These are phyloP conservation scores for Fraxinus dipetala DNA, from an alignment of 305 asterid species.

Conservation along the genomic window DNA sequence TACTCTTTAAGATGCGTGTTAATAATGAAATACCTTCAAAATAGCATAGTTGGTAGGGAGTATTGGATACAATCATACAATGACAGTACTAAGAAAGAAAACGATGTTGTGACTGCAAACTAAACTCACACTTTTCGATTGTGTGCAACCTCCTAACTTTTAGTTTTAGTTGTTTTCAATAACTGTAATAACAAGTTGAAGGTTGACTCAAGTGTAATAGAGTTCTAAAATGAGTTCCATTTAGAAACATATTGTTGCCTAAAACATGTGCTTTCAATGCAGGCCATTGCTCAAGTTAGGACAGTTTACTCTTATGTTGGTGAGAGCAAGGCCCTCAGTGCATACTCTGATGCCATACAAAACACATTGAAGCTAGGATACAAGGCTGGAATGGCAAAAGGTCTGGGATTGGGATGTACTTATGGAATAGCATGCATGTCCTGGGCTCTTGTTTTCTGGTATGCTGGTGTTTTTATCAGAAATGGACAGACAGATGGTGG, in stretches of 20 bases:
- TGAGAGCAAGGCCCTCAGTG: slow-evolving; percentile 66
- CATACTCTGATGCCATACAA: slow-evolving; percentile 87
- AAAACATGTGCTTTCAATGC: slow-evolving; percentile 19
- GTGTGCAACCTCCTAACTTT: neutral
- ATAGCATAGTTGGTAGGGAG: neutral
- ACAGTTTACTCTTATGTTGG: slow-evolving; percentile 95
- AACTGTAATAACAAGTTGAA: neutral
- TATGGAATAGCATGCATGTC: slow-evolving; percentile 99
- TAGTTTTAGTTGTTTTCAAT: neutral
- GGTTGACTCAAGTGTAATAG: neutral
- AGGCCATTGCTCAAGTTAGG: slow-evolving; percentile 99
- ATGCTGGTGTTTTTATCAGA: slow-evolving; percentile 94
- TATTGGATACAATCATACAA: neutral
- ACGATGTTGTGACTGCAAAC: neutral
- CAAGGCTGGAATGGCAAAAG: slow-evolving; percentile 99
- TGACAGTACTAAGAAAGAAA: neutral
- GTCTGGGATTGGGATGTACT: slow-evolving; percentile 93
- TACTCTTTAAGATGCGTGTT: neutral
- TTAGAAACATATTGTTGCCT: neutral
- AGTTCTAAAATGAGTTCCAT: neutral
- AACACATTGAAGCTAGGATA: slow-evolving; percentile 85
- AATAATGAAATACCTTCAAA: neutral
- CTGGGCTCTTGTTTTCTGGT: slow-evolving; percentile 99
- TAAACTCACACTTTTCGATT: neutral
- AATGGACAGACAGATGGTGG: slow-evolving; percentile 93